Evolutionary conservation across 2,329 filamentous ascomycete species (phyloP).

Genomic region (Lachnellula arida): DNA sequence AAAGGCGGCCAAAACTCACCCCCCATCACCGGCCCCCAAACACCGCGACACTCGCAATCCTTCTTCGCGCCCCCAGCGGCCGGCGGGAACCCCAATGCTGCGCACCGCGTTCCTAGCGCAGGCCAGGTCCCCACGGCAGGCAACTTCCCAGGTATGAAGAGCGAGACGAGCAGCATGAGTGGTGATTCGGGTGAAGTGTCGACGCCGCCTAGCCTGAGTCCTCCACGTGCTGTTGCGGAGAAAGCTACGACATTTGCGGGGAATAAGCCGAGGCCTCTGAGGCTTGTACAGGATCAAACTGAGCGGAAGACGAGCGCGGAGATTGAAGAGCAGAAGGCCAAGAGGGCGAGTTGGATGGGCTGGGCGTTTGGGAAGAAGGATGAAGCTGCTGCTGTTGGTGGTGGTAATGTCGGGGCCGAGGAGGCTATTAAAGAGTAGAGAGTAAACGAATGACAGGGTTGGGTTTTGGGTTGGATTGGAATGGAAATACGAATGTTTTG

Average conservation of each 20-base stretch:
- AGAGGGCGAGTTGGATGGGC: slow-evolving; percentile 62
- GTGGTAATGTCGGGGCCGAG: slow-evolving; percentile 2
- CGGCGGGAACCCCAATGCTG: slow-evolving; percentile 48
- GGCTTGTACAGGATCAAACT: slow-evolving; percentile 75
- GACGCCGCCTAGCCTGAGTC: slow-evolving; percentile 47
- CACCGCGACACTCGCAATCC: slow-evolving; percentile 56
- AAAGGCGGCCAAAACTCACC: slow-evolving; percentile 61
- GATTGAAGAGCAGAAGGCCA: slow-evolving; percentile 44
- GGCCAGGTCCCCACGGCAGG: slow-evolving; percentile 45
- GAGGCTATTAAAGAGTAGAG: slow-evolving; percentile 21
- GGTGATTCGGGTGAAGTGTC: slow-evolving; percentile 58
- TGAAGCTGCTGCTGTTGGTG: slow-evolving; percentile 6
- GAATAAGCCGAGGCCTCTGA: slow-evolving; percentile 77
- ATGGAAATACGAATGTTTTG: too few relatives aligned
- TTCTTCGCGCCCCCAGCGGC: slow-evolving; percentile 54
- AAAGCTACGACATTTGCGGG: slow-evolving; percentile 57
- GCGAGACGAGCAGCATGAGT: slow-evolving; percentile 50
- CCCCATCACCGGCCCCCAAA: slow-evolving; percentile 45
- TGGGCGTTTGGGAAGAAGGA: slow-evolving; percentile 43
- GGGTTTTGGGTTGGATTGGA: too few relatives aligned
- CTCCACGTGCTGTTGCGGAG: slow-evolving; percentile 44
- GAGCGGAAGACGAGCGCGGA: slow-evolving; percentile 31
- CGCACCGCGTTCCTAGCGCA: slow-evolving; percentile 47
- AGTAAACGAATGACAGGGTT: neutral
- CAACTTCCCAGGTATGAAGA: slow-evolving; percentile 63